Percentiles rank a stretch among this genome's conserved stretches.
phyloP scores from a whole-genome alignment of 257 asterid genomes.

The Pogostemon cablin region DNA sequence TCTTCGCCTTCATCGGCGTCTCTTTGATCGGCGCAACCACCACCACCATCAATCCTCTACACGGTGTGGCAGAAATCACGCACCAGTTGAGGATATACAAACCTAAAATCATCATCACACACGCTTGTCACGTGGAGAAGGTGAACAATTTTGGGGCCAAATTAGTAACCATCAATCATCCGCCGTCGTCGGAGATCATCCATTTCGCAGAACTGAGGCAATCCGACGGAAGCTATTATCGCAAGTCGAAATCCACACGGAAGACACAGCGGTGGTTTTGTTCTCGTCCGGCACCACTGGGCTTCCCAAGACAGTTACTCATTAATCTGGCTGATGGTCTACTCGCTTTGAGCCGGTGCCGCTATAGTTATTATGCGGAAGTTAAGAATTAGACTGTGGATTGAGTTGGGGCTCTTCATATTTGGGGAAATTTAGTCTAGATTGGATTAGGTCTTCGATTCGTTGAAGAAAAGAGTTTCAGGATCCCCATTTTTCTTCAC shows the following conservation, averaged over 20 bases:
- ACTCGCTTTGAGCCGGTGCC: conserved; percentile 48
- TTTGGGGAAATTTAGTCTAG: too few relatives aligned
- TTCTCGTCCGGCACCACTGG: conserved; percentile 74
- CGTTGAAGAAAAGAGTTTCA: too few relatives aligned
- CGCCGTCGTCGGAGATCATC: conserved; percentile 27
- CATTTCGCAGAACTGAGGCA: conserved; percentile 40
- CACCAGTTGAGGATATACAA: conserved; percentile 47
- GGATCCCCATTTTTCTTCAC: too few relatives aligned
- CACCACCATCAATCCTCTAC: conserved; percentile 58
- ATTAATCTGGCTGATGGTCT: conserved; percentile 41
- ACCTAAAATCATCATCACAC: conserved; percentile 54
- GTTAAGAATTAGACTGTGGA: conserved; percentile 35
- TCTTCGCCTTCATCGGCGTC: conserved; percentile 48
- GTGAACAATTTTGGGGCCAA: conserved; percentile 29
- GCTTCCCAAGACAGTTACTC: conserved; percentile 58
- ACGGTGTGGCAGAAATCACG: conserved; percentile 44
- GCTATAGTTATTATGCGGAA: conserved; percentile 48
- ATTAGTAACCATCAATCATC: conserved; percentile 41
- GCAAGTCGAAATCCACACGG: conserved; percentile 32
- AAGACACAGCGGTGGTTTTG: conserved; percentile 55
- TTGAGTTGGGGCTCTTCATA: too few relatives aligned
- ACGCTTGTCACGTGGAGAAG: conserved; percentile 44
- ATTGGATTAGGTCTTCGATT: too few relatives aligned
- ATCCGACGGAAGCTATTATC: conserved; percentile 40
- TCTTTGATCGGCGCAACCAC: conserved; percentile 48